Conservation (phyloP, 768 basidiomycete species). For the Leccinellum rugosiceps region DNA sequence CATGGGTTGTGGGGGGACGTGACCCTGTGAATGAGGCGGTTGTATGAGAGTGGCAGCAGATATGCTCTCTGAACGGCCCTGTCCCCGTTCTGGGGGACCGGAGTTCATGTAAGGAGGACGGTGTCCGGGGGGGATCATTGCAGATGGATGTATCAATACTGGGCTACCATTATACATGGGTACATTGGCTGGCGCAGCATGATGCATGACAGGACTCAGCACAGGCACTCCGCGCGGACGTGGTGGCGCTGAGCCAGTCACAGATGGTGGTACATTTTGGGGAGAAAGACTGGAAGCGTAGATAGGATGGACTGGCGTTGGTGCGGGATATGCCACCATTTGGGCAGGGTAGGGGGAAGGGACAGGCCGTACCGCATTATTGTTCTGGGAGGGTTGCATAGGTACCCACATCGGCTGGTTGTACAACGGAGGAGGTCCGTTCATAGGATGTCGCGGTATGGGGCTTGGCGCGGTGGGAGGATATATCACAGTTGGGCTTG, state of each 20-base stretch:
- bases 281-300: slow-evolving; percentile 43
- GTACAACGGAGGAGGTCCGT: slow-evolving; percentile 60
- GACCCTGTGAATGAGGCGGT: slow-evolving; percentile 27
- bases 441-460: slow-evolving; percentile 60
- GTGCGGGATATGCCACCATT: slow-evolving; percentile 62
- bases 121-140: slow-evolving; percentile 34
- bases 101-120: slow-evolving; percentile 43
- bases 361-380: slow-evolving; percentile 51
- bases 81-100: slow-evolving; percentile 48
- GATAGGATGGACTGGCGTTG: slow-evolving; percentile 44
- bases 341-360: slow-evolving; percentile 63
- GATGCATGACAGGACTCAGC: slow-evolving; percentile 72
- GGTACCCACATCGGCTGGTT: slow-evolving; percentile 67
- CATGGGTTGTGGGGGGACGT: slow-evolving; percentile 28
- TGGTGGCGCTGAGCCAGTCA: slow-evolving; percentile 30
- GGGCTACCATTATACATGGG: slow-evolving; percentile 69
- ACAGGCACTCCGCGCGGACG: slow-evolving; percentile 54
- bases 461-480: slow-evolving; percentile 60
- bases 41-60: slow-evolving; percentile 39
- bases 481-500: slow-evolving; percentile 66
- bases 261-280: slow-evolving; percentile 34
- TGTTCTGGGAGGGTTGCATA: slow-evolving; percentile 43
- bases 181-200: slow-evolving; percentile 41
- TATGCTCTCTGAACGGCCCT: slow-evolving; percentile 46
- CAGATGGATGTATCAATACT: slow-evolving; percentile 56